Evolutionary conservation across 805 yeast genomes (phyloP).

Genomic region (Blastobotrys terrestris): DNA sequence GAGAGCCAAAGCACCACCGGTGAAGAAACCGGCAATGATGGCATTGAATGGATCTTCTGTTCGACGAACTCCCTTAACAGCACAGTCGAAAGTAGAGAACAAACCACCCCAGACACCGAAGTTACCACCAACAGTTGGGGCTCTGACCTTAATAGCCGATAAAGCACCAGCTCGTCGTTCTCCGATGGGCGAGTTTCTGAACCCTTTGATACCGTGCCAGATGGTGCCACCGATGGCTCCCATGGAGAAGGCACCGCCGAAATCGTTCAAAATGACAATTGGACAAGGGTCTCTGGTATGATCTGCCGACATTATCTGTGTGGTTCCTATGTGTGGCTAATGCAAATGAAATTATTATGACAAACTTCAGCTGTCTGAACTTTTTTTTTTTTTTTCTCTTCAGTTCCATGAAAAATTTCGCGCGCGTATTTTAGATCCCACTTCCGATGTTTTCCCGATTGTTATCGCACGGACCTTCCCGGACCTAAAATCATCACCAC

Average conservation of each 20-base stretch:
- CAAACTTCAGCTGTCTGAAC: not conserved
- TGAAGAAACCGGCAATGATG: conserved; percentile 93
- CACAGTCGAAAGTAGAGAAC: conserved; percentile 91
- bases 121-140: conserved; percentile 98
- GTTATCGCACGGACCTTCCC: not conserved
- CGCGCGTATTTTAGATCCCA: not conserved
- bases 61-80: conserved; percentile 89
- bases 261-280: conserved; percentile 88
- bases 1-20: conserved; percentile 95
- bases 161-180: conserved; percentile 89
- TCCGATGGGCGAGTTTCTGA: conserved; percentile 93
- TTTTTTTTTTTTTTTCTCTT: not conserved
- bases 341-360: not conserved
- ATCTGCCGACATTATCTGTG: conserved; percentile 37
- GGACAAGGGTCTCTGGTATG: conserved; percentile 99
- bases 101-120: conserved; percentile 99
- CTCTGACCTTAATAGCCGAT: conserved; percentile 88
- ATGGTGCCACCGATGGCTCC: conserved; percentile 97
- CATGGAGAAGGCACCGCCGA: conserved; percentile 99
- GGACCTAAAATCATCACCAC: no score
- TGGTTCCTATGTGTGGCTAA: not conserved
- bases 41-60: conserved; percentile 99
- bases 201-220: conserved; percentile 99
- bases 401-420: not conserved
- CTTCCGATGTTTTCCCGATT: not conserved